Evolutionary conservation across 148 eudicot genomes (phyloP).

Genomic region (Drosera capensis): DNA sequence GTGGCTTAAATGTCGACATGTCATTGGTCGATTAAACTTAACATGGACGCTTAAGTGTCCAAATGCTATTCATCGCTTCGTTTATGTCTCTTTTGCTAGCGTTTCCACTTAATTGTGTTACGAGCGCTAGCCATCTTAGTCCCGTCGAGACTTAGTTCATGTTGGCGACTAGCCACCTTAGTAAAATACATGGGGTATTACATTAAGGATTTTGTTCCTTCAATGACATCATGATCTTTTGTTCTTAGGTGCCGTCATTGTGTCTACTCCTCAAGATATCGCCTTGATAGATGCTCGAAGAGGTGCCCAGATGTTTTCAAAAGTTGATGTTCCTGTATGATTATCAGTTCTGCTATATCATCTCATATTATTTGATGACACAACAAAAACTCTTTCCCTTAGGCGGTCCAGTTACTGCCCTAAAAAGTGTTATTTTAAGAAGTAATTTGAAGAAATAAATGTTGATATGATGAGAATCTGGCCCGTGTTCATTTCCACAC

Average conservation of each 20-base stretch:
- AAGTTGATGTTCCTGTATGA: slow-evolving; percentile 82
- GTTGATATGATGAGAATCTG: too few relatives aligned
- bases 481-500: neutral
- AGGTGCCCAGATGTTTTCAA: slow-evolving; percentile 82
- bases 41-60: too few relatives aligned
- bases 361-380: neutral
- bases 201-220: neutral
- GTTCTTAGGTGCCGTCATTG: slow-evolving; percentile 54
- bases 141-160: neutral
- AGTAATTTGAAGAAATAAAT: too few relatives aligned
- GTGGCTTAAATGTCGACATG: too few relatives aligned
- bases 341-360: slow-evolving; percentile 1
- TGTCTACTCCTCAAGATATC: slow-evolving; percentile 84
- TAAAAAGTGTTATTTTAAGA: neutral
- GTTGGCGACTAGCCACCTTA: too few relatives aligned
- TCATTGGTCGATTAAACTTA: too few relatives aligned
- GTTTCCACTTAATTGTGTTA: neutral
- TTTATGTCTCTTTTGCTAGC: too few relatives aligned
- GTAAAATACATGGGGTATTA: neutral
- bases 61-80: too few relatives aligned
- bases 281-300: slow-evolving; percentile 88
- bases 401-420: neutral
- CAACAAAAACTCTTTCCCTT: neutral
- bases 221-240: neutral
- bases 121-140: neutral